A percentile compares a stretch with the other conserved stretches of the same genome.
phyloP scores from a whole-genome alignment of 768 basidiomycete genomes.

The Tylopilus plumbeoviolaceoides region DNA sequence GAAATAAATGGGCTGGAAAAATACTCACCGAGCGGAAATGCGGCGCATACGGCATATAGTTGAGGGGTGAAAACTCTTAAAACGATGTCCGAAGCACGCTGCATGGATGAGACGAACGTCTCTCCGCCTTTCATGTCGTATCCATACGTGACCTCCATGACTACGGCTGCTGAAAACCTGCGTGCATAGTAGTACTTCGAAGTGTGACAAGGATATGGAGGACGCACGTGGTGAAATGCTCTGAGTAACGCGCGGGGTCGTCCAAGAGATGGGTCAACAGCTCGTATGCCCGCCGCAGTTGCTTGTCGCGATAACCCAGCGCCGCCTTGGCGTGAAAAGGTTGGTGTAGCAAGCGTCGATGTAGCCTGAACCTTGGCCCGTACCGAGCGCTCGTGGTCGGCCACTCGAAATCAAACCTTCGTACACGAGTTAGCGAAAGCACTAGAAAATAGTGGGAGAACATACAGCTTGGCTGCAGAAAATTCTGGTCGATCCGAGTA shows the following conservation, averaged over 20 bases:
- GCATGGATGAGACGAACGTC: too few relatives aligned
- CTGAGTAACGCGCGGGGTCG: slow-evolving; percentile 4
- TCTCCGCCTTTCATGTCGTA: too few relatives aligned
- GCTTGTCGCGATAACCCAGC: slow-evolving; percentile 11
- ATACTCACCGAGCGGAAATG: too few relatives aligned
- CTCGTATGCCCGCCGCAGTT: slow-evolving; percentile 12
- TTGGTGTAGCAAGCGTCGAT: slow-evolving; percentile 20
- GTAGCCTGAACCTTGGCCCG: slow-evolving; percentile 20
- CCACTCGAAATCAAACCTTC: too few relatives aligned
- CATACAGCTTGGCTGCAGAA: slow-evolving; percentile 5
- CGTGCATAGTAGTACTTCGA: too few relatives aligned
- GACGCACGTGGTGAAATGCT: slow-evolving; percentile 9
- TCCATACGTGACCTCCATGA: too few relatives aligned
- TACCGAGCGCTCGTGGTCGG: slow-evolving; percentile 18
- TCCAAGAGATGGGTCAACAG: slow-evolving; percentile 6
- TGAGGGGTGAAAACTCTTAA: too few relatives aligned
- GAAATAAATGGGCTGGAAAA: too few relatives aligned
- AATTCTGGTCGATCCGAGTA: slow-evolving; percentile 36
- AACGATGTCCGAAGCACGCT: too few relatives aligned
- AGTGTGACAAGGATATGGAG: too few relatives aligned
- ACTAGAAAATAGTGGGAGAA: neutral
- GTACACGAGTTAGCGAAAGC: neutral
- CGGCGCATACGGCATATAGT: too few relatives aligned
- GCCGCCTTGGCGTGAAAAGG: slow-evolving; percentile 12
- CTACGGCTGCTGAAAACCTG: too few relatives aligned